phyloP scores from a whole-genome alignment of 768 basidiomycete genomes.

The Tremella yokohamensis region DNA sequence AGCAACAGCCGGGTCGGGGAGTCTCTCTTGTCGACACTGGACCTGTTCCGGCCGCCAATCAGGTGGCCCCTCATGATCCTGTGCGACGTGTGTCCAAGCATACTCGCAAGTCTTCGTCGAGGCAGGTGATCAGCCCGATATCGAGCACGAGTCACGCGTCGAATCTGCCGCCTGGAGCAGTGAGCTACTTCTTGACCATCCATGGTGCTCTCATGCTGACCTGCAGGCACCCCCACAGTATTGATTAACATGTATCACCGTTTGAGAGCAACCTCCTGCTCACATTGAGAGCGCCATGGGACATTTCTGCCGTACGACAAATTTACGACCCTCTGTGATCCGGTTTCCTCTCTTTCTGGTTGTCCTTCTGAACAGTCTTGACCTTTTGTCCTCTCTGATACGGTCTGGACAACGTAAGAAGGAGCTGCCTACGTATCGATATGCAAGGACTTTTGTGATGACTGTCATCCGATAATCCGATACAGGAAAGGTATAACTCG shows the following conservation, averaged over 20 bases:
- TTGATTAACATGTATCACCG: neutral
- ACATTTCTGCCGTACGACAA: no score
- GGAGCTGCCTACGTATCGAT: no score
- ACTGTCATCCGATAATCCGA: no score
- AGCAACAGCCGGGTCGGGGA: slow-evolving; percentile 59
- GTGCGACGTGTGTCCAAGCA: slow-evolving; percentile 74
- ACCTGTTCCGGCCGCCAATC: slow-evolving; percentile 69
- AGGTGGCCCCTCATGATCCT: slow-evolving; percentile 52
- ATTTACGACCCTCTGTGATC: no score
- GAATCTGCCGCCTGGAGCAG: slow-evolving; percentile 45
- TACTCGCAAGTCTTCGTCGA: slow-evolving; percentile 41
- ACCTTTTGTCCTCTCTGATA: neutral
- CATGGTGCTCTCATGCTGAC: slow-evolving; percentile 3
- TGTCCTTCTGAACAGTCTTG: no score
- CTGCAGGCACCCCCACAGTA: slow-evolving; percentile 17
- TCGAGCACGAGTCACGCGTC: slow-evolving; percentile 19
- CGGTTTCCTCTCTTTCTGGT: no score
- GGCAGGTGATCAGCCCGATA: slow-evolving; percentile 34
- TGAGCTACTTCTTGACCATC: slow-evolving; percentile 25
- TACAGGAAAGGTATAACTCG: no score
- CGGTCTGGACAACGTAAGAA: neutral
- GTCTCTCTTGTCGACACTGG: slow-evolving; percentile 77
- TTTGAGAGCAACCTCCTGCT: no score
- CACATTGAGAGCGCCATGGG: no score
- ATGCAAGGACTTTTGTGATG: no score